Evolutionary conservation across 2,329 filamentous ascomycete species (phyloP), one percentile per base, ranked within the genome.

Genomic region (Lecanoromycetidae sp.): DNA sequence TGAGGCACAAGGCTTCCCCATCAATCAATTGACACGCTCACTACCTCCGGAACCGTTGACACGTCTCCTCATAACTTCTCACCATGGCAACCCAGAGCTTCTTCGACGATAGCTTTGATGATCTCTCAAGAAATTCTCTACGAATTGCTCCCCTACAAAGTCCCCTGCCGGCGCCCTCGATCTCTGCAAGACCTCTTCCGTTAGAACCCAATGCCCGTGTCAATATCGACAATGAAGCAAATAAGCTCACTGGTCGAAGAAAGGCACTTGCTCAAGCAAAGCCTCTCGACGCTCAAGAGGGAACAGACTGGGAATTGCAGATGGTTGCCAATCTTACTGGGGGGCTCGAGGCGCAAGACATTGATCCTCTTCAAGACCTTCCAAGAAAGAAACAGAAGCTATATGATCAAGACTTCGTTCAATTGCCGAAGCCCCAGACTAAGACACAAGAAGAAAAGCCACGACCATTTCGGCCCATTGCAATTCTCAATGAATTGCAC

Each of bases 401-500:
- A 32, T 67, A 70, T 8, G 62, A 67, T 15, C 45, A 59, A 8
- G 64, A 69, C 45, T 64, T 68, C 56, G 57, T 71, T 35, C 69
- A 70, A 51, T 56, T 71, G 9, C 69, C 69, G 17, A 68, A 68
- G 25, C 69, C 69, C 6, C 64, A 67, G 49, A 58, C 64, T n/a
- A 67, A 70, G 37, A 66, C 67, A 46, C 65, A 68, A 49, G 63
- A 64, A 46, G 44, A 52, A 10, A 63, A 67, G 38, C 63, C 59
- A n/a, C 65, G 61, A 34, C 63, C 67, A 5, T 66, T 69, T 55
- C 61, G 66, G 20, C 63, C 66, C 20, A 64, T 71, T 53, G 65
- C 68, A 36, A 69, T 70, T 50, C 60, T 81, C 9, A 77, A 77
- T 56, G 76, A 76, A 6, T 60, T 81, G 35, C 76, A 80, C 60